Evolutionary conservation across 805 yeast genomes (phyloP).

Genomic region (Vanderwaltozyma polyspora): DNA sequence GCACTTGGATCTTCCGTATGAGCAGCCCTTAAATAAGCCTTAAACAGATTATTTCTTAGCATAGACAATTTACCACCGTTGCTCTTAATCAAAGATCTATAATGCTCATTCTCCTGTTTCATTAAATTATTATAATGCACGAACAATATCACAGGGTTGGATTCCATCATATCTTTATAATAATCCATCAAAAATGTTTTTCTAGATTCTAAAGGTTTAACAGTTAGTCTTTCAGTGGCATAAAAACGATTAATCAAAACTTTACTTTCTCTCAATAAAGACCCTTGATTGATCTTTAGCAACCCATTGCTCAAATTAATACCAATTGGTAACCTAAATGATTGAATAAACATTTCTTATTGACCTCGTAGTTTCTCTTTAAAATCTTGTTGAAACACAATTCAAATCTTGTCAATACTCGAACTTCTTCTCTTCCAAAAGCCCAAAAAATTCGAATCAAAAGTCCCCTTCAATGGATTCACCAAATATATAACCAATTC

Average conservation of each 20-base stretch:
- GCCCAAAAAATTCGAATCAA: too few relatives aligned
- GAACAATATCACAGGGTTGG: conserved; percentile 59
- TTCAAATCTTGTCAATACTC: too few relatives aligned
- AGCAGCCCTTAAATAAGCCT: conserved; percentile 64
- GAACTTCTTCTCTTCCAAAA: too few relatives aligned
- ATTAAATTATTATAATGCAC: conserved; percentile 77
- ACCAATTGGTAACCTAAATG: too few relatives aligned
- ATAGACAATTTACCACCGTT: conserved; percentile 64
- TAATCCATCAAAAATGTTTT: conserved; percentile 78
- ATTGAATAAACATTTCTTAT: too few relatives aligned
- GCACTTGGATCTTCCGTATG: conserved; percentile 53
- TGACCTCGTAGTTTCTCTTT: too few relatives aligned
- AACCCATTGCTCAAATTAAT: too few relatives aligned
- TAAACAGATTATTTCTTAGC: conserved; percentile 58
- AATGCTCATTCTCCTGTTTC: conserved; percentile 52
- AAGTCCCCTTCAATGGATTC: too few relatives aligned
- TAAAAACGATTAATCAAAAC: neutral
- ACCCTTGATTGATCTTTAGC: too few relatives aligned
- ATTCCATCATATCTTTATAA: conserved; percentile 60
- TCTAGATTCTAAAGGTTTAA: conserved; percentile 59
- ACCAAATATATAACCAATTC: too few relatives aligned
- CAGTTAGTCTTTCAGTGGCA: conserved; percentile 30
- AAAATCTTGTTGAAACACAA: too few relatives aligned
- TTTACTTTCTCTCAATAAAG: too few relatives aligned
- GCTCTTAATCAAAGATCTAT: conserved; percentile 49